phyloP scores from a whole-genome alignment of 2,329 filamentous ascomycete species.

The Phialophora macrospora region DNA sequence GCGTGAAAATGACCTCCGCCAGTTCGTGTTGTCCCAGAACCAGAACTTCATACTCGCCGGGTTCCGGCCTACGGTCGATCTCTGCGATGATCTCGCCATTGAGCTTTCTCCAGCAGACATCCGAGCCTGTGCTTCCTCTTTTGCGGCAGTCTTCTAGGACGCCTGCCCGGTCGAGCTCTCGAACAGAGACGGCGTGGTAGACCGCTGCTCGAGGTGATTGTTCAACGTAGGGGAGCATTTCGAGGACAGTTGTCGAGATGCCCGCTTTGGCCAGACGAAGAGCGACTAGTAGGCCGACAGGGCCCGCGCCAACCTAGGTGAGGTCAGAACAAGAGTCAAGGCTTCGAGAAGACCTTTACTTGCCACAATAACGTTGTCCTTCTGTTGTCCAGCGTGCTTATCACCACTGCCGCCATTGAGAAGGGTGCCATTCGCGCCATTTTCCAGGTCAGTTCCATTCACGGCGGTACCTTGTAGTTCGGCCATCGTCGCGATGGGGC shows the following conservation, averaged over 20 bases:
- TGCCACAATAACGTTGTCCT: constrained; percentile 10
- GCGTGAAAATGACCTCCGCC: constrained; percentile 19
- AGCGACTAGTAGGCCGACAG: constrained; percentile 41
- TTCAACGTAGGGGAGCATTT: constrained; percentile 18
- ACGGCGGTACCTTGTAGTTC: not conserved
- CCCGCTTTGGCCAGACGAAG: constrained; percentile 42
- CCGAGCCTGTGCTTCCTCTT: constrained; percentile 15
- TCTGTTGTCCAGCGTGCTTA: not conserved
- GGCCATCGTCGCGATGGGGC: not conserved
- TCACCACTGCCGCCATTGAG: not conserved
- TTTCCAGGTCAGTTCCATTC: not conserved
- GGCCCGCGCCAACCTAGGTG: constrained; percentile 40
- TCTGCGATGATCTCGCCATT: constrained; percentile 5
- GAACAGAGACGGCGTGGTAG: constrained; percentile 17
- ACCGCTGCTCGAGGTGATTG: constrained; percentile 23
- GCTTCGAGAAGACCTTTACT: not conserved
- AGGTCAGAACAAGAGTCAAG: not conserved
- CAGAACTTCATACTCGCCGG: constrained; percentile 15
- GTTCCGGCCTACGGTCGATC: constrained; percentile 11
- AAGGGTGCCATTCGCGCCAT: constrained; percentile 4
- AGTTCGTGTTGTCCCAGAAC: constrained; percentile 21
- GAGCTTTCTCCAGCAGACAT: not conserved
- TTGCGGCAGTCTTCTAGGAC: constrained; percentile 19
- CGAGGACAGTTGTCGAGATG: constrained; percentile 39
- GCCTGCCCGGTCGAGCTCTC: constrained; percentile 22